phyloP scores from a whole-genome alignment of 371 early-diverging fungal species.

The Basidiobolus meristosporus region DNA sequence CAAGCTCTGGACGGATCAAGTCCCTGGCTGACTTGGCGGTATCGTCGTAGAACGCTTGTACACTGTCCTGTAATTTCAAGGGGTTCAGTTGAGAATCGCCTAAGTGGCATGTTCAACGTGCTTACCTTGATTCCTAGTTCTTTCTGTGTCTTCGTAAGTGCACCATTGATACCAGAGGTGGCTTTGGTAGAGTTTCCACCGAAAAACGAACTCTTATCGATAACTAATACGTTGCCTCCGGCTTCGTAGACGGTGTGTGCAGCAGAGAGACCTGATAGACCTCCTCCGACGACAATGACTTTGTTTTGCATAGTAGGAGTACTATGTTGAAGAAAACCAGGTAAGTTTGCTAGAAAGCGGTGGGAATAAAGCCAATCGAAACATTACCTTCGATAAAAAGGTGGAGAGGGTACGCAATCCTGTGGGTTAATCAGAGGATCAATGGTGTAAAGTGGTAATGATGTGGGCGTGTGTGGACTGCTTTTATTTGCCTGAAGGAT shows the following conservation, averaged over 20 bases:
- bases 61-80: conserved; percentile 45
- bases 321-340: too few species aligned
- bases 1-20: conserved; percentile 62
- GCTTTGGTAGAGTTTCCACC: conserved; percentile 94
- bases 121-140: conserved; percentile 26
- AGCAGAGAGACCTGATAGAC: conserved; percentile 76
- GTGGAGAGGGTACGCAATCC: too few species aligned
- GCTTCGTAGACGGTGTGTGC: conserved; percentile 72
- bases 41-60: conserved; percentile 74
- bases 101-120: neutral
- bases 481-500: too few species aligned
- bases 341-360: too few species aligned
- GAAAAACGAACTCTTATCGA: conserved; percentile 81
- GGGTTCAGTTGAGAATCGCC: neutral
- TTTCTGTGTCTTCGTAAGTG: conserved; percentile 61
- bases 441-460: too few species aligned
- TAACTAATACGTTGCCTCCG: conserved; percentile 65
- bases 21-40: conserved; percentile 77
- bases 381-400: too few species aligned
- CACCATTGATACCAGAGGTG: conserved; percentile 95
- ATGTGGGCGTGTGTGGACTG: too few species aligned
- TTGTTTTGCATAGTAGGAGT: conserved; percentile 30
- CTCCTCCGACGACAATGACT: conserved; percentile 82
- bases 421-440: too few species aligned
- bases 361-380: too few species aligned